phyloP scores from a whole-genome alignment of 148 eudicot genomes.

The Persicaria maculosa region DNA sequence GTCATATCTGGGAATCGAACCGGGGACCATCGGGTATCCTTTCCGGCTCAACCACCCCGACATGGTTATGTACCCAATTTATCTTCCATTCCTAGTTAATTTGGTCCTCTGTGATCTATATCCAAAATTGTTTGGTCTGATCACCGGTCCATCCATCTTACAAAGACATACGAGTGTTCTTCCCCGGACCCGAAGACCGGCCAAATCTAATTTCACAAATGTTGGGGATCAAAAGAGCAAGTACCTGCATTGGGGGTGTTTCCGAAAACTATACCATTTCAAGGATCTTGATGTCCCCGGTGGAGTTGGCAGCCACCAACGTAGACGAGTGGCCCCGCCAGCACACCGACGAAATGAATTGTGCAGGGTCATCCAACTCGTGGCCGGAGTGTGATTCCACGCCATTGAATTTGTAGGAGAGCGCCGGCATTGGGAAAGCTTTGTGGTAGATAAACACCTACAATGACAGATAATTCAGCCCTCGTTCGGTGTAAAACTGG shows the following conservation, averaged over 20 bases:
- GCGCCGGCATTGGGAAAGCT: conserved; percentile 88
- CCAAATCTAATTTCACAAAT: not conserved
- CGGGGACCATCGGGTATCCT: too few relatives aligned
- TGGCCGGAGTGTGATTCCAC: conserved; percentile 58
- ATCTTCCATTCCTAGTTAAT: not conserved
- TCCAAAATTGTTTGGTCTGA: conserved; percentile 10
- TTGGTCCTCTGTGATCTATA: not conserved
- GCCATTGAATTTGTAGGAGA: conserved; percentile 60
- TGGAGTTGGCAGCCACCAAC: conserved; percentile 89
- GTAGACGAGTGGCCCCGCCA: conserved; percentile 85
- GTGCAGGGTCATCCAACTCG: conserved; percentile 57
- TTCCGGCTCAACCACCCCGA: too few relatives aligned
- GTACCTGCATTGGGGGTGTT: not conserved
- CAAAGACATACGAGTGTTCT: not conserved
- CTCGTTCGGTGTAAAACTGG: too few relatives aligned
- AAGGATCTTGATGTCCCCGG: conserved; percentile 75
- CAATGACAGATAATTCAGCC: too few relatives aligned
- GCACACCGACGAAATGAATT: conserved; percentile 89
- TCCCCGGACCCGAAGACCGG: not conserved
- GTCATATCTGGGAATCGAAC: too few relatives aligned
- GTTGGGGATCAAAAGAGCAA: conserved; percentile 5
- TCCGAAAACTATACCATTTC: conserved; percentile 56
- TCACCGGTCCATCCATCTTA: not conserved
- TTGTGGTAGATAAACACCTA: conserved; percentile 88
- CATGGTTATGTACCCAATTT: not conserved